Evolutionary conservation across 2,329 filamentous ascomycete species (phyloP).

Genomic region (Stemphylium lycopersici): DNA sequence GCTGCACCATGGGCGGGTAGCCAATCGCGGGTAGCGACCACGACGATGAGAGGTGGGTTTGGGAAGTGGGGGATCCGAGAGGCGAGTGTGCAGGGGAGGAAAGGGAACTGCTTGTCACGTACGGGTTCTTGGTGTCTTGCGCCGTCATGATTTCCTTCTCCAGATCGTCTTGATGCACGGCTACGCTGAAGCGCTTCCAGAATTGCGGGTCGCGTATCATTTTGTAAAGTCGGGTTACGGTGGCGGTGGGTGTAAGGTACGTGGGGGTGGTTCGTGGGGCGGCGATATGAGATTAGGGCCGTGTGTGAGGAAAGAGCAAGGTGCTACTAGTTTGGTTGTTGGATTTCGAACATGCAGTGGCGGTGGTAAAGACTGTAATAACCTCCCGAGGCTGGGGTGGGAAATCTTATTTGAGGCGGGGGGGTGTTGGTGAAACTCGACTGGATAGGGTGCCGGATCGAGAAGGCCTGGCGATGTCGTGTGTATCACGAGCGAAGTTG

Average conservation of each 20-base stretch:
- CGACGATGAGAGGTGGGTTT: conserved; percentile 18
- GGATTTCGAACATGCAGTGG: background rate
- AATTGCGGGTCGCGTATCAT: conserved; percentile 65
- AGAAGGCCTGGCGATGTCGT: background rate
- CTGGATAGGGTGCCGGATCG: background rate
- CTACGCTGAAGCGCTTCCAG: conserved; percentile 65
- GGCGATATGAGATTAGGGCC: background rate
- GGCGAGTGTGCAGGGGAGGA: conserved; percentile 21
- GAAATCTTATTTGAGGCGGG: background rate
- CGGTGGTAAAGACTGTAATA: background rate
- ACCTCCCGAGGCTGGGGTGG: background rate
- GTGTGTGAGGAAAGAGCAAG: background rate
- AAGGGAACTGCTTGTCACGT: conserved; percentile 34
- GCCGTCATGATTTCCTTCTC: conserved; percentile 27
- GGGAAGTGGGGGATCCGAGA: conserved; percentile 27
- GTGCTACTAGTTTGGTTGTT: background rate
- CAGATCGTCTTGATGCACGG: conserved; percentile 63
- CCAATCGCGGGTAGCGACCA: conserved; percentile 3
- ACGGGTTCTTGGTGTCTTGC: conserved; percentile 48
- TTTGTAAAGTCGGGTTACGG: conserved; percentile 1
- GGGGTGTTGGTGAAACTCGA: conserved; percentile 1
- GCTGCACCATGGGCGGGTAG: conserved; percentile 11
- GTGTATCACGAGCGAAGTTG: background rate
- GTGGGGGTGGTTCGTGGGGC: background rate
- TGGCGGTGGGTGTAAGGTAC: background rate